Base-by-base conservation (phyloP, 306 rosid species). In the Corylus avellana region DNA sequence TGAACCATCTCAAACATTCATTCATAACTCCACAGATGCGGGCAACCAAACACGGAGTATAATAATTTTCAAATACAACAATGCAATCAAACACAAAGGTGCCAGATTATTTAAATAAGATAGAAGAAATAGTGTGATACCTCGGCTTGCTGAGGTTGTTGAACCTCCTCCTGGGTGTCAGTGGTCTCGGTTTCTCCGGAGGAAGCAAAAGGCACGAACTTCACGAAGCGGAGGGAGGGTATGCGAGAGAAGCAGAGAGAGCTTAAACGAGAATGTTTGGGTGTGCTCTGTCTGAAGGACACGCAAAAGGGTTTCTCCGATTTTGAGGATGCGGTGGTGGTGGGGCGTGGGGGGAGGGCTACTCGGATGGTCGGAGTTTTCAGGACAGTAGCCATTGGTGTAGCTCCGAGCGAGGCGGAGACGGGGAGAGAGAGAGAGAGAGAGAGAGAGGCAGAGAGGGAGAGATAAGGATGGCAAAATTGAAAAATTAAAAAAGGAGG, bases 341-440 rank as follows among this genome's bases (percentile, higher is more conserved):
- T 13, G 14, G 78, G 53, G 78, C 73, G 77, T 29, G 85, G 76
- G 4, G 78, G 74, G 39, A 68, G 37, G 5, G 81, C 79, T 39
- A 85, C 83, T 68, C 79, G 86, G 73, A 91, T 79, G 16, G 80
- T 82, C 27, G 90, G 81, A 75, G 87, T 78, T 75, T 85, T 80
- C 70, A 87, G 80, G 74, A 88, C 80, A 51, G 88, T 87, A 69
- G 92, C 92, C 90, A 87, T 89, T 1, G 80, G 20, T n/a, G 74
- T 76, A 80, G 56, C 70, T 37, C 67, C 32, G 74, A 35, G 39
- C 50, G 75, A 59, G 79, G 78, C 82, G 76, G 39, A 7, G 76
- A 81, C 75, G 48, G 84, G 77, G 44, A 39, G 5, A 39, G 25
- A 22, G 25, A 22, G 25, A 22, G 22, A 22, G 22, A 22, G 25